phyloP scores from a whole-genome alignment of 1,139 yeast species.

The Geotrichum europaeum region DNA sequence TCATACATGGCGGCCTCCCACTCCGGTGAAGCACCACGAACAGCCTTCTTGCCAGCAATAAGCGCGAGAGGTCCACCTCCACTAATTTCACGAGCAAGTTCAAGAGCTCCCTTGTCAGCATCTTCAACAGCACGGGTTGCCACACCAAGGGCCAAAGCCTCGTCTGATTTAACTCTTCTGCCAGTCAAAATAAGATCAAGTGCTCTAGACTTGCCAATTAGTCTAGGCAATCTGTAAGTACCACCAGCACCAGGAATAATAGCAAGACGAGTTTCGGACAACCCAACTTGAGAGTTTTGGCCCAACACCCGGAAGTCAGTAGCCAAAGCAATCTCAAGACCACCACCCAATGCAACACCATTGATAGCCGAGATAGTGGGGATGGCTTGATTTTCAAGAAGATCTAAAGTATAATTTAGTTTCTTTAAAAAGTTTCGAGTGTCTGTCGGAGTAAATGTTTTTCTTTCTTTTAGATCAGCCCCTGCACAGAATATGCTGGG shows the following conservation, averaged over 20 bases:
- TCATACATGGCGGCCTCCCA: slow-evolving; percentile 29
- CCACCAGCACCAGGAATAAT: slow-evolving; percentile 35
- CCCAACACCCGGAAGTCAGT: slow-evolving; percentile 30
- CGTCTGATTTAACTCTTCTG: slow-evolving; percentile 26
- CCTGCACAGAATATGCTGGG: slow-evolving; percentile 34
- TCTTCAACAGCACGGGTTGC: slow-evolving; percentile 26
- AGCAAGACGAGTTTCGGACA: slow-evolving; percentile 31
- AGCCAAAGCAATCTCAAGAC: slow-evolving; percentile 30
- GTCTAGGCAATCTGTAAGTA: slow-evolving; percentile 30
- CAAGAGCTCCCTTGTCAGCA: slow-evolving; percentile 26
- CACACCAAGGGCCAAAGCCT: slow-evolving; percentile 28
- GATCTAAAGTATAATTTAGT: slow-evolving; percentile 28
- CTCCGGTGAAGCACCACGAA: slow-evolving; percentile 26
- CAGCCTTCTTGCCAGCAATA: slow-evolving; percentile 31
- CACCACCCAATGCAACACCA: slow-evolving; percentile 34
- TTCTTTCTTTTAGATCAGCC: slow-evolving; percentile 34
- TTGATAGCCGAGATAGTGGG: slow-evolving; percentile 32
- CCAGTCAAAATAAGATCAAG: slow-evolving; percentile 30
- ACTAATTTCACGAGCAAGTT: slow-evolving; percentile 27
- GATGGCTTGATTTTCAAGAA: slow-evolving; percentile 27
- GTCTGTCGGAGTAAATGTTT: slow-evolving; percentile 29
- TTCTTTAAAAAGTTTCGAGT: slow-evolving; percentile 29
- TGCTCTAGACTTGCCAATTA: slow-evolving; percentile 30
- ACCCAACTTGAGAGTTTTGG: slow-evolving; percentile 24
- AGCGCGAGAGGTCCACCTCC: slow-evolving; percentile 33